These are phyloP conservation scores for Leucaena leucocephala DNA, from an alignment of 306 rosid species.

Conservation along the genomic window DNA sequence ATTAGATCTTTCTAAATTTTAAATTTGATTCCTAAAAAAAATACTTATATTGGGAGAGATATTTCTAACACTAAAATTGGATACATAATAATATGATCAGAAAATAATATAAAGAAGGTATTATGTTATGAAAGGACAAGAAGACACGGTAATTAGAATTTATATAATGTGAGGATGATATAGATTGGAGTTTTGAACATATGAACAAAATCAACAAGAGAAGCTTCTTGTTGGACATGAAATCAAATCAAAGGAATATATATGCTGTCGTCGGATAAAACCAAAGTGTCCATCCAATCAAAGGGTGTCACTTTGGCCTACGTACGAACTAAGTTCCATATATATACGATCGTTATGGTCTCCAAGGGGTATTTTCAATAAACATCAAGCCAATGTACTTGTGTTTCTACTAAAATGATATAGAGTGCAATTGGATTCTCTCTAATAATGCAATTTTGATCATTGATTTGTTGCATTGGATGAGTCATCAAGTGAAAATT, in stretches of 20 bases:
- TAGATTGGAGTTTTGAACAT: conserved; percentile 6
- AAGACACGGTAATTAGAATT: neutral
- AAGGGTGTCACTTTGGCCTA: conserved; percentile 44
- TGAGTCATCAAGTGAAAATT: too few relatives aligned
- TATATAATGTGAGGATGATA: neutral
- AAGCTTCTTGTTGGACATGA: conserved; percentile 28
- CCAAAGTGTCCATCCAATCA: conserved; percentile 46
- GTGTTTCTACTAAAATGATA: conserved; percentile 43
- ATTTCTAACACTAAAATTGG: too few relatives aligned
- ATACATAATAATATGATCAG: too few relatives aligned
- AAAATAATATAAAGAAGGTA: too few relatives aligned
- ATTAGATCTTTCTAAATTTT: too few relatives aligned
- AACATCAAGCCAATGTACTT: conserved; percentile 42
- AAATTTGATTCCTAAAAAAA: too few relatives aligned
- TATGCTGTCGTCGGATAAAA: conserved; percentile 41
- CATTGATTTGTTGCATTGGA: neutral
- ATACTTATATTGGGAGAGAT: too few relatives aligned
- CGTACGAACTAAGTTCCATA: conserved; percentile 19
- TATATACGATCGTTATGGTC: conserved; percentile 15
- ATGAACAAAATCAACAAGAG: conserved; percentile 24
- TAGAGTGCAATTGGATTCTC: neutral
- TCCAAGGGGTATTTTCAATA: conserved; percentile 33
- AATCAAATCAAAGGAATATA: conserved; percentile 37
- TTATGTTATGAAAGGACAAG: neutral
- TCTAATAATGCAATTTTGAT: neutral